phyloP scores from a whole-genome alignment of 1,284 basidiomycete species.

The Sphaerobolus stellatus region DNA sequence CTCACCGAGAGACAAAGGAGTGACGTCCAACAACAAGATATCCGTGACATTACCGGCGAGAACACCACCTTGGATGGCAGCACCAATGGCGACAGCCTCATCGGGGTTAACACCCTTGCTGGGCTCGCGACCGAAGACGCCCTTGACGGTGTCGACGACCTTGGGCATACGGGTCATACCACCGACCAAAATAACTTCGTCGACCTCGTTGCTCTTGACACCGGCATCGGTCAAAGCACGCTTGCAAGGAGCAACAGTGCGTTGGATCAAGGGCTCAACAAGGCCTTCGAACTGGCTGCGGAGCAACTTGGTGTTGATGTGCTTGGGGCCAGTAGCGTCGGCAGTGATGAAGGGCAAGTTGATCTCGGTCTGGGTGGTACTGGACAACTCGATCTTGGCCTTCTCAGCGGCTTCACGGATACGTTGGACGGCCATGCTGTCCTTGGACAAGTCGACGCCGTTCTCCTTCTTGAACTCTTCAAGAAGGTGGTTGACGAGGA shows the following conservation, averaged over 20 bases:
- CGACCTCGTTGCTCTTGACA: conserved; percentile 88
- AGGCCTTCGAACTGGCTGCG: conserved; percentile 90
- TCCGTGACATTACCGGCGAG: conserved; percentile 95
- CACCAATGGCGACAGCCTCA: conserved; percentile 92
- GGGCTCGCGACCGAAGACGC: conserved; percentile 91
- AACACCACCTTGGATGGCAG: conserved; percentile 93
- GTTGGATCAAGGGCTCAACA: conserved; percentile 80
- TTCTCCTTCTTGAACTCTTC: conserved; percentile 94
- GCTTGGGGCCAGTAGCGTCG: conserved; percentile 91
- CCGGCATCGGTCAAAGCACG: conserved; percentile 92
- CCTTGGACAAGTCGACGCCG: conserved; percentile 78
- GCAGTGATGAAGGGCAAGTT: conserved; percentile 98
- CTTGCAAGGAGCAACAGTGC: conserved; percentile 96
- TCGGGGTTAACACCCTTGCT: conserved; percentile 98
- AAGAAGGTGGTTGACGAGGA: conserved; percentile 85
- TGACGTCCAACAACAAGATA: conserved; percentile 94
- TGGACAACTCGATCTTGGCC: conserved; percentile 98
- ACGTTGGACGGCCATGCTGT: conserved; percentile 98
- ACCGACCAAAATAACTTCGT: conserved; percentile 97
- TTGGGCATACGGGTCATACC: conserved; percentile 98
- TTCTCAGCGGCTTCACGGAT: conserved; percentile 99
- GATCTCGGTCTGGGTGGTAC: conserved; percentile 91
- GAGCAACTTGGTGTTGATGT: conserved; percentile 90
- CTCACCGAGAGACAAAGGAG: conserved; percentile 86
- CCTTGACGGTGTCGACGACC: conserved; percentile 91